Base-by-base conservation (phyloP, 768 basidiomycete genomes). In the Boletus rubropictus region DNA sequence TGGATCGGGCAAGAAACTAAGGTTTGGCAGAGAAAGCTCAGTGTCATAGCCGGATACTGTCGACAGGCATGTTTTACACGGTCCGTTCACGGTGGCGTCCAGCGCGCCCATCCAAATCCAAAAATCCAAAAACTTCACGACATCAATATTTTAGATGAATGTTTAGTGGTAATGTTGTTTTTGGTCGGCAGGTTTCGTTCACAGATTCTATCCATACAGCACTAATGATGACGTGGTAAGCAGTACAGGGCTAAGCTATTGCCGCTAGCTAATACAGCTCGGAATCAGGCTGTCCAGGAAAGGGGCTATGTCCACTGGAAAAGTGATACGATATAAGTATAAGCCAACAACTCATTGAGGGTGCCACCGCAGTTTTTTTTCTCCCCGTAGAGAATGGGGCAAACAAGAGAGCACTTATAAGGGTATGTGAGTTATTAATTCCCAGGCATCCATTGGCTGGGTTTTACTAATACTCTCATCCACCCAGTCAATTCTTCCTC, bases 301-400 rank as follows among this genome's bases (percentile, higher is more conserved):
- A 14, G n/a, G 9, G 4, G 35, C 50, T 52, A 20, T 52, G 51
- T 20, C 11, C 20, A 53, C 43, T 36, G 43, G 51, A 47, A 41
- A 5, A 3, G n/a, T 2, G 8, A 12, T n/a, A n/a, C 7, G 10
- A 41, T 54, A 41, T 54, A 28, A 25, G 24, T 5, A 25, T 3
- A 52, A 54, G 12, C 11, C 1, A 4, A 25, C 14, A 3, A 3
- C 11, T 48, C 8, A 2, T 39, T 4, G 12, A 18, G 17, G 7
- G n/a, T n/a, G n/a, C 7, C 2, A 2, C 18, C 2, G 14, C 6
- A 7, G 4, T 17, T 3, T 3, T 33, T 28, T 34, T 14, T 4
- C 40, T 17, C 15, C 5, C 10, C 8, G 9, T 12, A 32, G 32
- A 15, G 14, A 21, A 17, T 21, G 39, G 37, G 17, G 36, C 21